Percentiles rank a stretch among this genome's conserved stretches.
phyloP scores from a whole-genome alignment of 2,329 filamentous ascomycete species.

The Xylaria sp. region DNA sequence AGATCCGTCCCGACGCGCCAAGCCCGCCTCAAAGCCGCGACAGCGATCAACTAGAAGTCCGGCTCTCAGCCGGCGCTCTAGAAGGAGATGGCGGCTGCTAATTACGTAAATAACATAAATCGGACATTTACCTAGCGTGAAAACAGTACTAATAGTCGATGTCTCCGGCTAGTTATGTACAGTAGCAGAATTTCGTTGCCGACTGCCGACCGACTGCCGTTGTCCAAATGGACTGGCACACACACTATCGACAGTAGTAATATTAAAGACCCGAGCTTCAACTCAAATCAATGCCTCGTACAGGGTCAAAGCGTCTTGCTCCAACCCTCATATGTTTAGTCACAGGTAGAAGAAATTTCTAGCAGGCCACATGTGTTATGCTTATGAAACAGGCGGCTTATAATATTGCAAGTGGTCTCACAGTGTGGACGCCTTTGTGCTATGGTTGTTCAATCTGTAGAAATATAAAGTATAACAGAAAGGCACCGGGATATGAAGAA shows the following conservation, averaged over 20 bases:
- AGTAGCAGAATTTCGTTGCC: background rate
- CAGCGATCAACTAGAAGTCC: background rate
- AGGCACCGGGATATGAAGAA: too few relatives aligned
- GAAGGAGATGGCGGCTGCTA: background rate
- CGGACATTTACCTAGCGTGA: slow-evolving; percentile 2
- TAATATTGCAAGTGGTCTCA: background rate
- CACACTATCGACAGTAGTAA: too few relatives aligned
- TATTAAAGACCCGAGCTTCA: too few relatives aligned
- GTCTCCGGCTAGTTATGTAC: background rate
- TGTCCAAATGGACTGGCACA: background rate
- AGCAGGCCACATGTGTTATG: background rate
- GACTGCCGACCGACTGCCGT: slow-evolving; percentile 25
- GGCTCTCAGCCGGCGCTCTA: background rate
- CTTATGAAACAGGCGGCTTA: background rate
- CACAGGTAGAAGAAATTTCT: background rate
- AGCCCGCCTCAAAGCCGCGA: slow-evolving; percentile 9
- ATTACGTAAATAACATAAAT: slow-evolving; percentile 21
- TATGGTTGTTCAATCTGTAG: too few relatives aligned
- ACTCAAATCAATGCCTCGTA: slow-evolving; percentile 3
- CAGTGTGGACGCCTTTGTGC: background rate
- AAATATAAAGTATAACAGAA: too few relatives aligned
- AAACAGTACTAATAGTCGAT: background rate
- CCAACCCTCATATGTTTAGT: background rate
- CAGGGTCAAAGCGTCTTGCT: background rate
- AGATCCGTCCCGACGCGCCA: slow-evolving; percentile 13